phyloP scores from a whole-genome alignment of 2,329 filamentous ascomycete species.

The Teratosphaeria zuluensis region DNA sequence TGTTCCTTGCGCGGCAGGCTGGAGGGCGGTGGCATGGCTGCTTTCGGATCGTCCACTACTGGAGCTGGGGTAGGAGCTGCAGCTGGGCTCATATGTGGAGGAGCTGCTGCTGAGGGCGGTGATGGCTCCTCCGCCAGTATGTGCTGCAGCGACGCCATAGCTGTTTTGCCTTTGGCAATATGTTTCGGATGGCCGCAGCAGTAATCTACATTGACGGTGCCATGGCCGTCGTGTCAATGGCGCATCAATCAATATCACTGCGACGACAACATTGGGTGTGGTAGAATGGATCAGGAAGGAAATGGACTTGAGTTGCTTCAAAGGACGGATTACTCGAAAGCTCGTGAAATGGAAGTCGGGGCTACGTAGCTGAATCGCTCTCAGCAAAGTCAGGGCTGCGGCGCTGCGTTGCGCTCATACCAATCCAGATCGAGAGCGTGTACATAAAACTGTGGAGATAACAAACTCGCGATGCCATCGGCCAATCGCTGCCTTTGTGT shows the following conservation, averaged over 20 bases:
- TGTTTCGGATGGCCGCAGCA: background rate
- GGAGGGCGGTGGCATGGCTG: slow-evolving; percentile 5
- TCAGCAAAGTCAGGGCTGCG: background rate
- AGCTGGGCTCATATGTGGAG: background rate
- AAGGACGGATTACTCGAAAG: background rate
- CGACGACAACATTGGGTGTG: background rate
- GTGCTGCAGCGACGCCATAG: slow-evolving; percentile 14
- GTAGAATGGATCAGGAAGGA: background rate
- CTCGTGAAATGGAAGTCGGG: background rate
- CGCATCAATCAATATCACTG: background rate
- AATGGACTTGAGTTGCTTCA: background rate
- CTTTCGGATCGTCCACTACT: background rate
- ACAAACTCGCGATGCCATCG: background rate
- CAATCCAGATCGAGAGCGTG: background rate
- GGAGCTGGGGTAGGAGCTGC: background rate
- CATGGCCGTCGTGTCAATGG: background rate
- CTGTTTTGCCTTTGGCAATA: background rate
- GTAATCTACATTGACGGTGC: background rate
- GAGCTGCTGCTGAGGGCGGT: slow-evolving; percentile 1
- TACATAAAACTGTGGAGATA: background rate
- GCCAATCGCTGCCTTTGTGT: background rate
- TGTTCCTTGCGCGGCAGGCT: background rate
- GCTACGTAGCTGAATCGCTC: background rate
- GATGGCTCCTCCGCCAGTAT: slow-evolving; percentile 19
- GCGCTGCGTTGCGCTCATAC: background rate